Evolutionary conservation across 2,329 filamentous ascomycete species (phyloP), one percentile per base, ranked within the genome.

Genomic region (Geosmithia morbida): DNA sequence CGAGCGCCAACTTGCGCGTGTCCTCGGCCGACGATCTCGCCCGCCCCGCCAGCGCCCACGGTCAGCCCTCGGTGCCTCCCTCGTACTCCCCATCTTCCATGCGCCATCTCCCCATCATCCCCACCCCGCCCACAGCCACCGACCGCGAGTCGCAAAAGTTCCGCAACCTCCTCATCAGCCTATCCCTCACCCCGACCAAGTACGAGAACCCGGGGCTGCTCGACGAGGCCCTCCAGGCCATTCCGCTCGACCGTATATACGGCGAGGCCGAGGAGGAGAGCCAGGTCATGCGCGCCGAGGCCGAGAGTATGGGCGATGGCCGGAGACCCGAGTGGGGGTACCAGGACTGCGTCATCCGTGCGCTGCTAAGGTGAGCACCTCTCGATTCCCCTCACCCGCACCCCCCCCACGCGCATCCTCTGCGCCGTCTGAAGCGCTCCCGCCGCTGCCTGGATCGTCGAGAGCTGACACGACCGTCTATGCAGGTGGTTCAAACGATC

Each of bases 141-240:
- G 85, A 90, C 61, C 67, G 74, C 48, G 71, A 75, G 18, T 85
- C 83, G 1, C 72, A 85, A 51, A 86, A 85, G 55, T 88, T 89
- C 56, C 76, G 84, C 55, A 94, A 84, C 65, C 76, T 94, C 51
- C 75, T 97, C 43, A 77, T 94, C 54, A 87, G 86, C 18, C 68
- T 97, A 18, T 95, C 90, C 16, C 75, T 85, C 50, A 95, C 88
- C 43, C 92, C 92, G 17, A 85, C 83, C 18, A 92, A 90, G 61
- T 98, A 94, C 68, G 92, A 98, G 65, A 97, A 98, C 63, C 90
- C 92, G 0, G 92, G 92, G 37, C 69, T 97, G 11, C 70, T 98
- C 46, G 92, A 98, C 61, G 90, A 97, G 63, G 92, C 90, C 4
- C 69, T 98, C 17, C 79, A 85, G 51, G 79, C 81, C 39, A 87